Evolutionary conservation across 2,329 filamentous ascomycete species (phyloP), one percentile per base, ranked within the genome.

Genomic region (Capronia americana): DNA sequence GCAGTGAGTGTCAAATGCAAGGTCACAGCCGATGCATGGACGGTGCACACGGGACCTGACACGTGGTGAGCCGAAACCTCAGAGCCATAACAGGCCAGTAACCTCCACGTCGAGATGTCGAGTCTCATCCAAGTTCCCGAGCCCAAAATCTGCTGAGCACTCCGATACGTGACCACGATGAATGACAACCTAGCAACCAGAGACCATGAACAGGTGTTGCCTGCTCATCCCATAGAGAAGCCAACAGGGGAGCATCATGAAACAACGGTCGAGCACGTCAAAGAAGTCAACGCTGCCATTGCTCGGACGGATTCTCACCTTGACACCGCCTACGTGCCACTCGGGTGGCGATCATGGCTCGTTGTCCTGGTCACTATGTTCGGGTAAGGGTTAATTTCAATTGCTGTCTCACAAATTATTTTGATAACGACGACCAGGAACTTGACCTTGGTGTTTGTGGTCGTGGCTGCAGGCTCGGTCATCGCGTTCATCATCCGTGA

Each of bases 371-470:
- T 85, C 20, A 82, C 57, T 82, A 24, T 85, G 82, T 68, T 86
- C 85, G 68, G 76, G 57, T 59, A 50, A 59, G 14, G 6, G 28
- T 41, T n/a, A 14, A 28, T 1, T 7, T n/a, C 23, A 2, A 23
- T 28, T 7, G 26, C 6, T 14, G 4, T 57, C 23, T 46, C 23
- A 5, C 54, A n/a, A 8, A 7, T 5, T 17, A 0, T 8, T 44
- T 44, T 44, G 38, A 44, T 7, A 50, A 44, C 17, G 4, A n/a
- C 34, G 26, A 26, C 1, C 26, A 59, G 77, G 5, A 80, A 86
- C 66, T 81, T 84, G 77, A 77, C 83, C 1, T 84, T 86, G 66
- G 82, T 86, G 5, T 86, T 84, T 63, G 84, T 86, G 2, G 84
- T 86, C 3, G 81, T 84, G 0, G 84, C 84, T 4, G 84, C 84